A percentile compares a stretch with the other conserved stretches of the same genome.
phyloP scores from a whole-genome alignment of 495 filamentous ascomycete genomes.

The Daldinia childiae region DNA sequence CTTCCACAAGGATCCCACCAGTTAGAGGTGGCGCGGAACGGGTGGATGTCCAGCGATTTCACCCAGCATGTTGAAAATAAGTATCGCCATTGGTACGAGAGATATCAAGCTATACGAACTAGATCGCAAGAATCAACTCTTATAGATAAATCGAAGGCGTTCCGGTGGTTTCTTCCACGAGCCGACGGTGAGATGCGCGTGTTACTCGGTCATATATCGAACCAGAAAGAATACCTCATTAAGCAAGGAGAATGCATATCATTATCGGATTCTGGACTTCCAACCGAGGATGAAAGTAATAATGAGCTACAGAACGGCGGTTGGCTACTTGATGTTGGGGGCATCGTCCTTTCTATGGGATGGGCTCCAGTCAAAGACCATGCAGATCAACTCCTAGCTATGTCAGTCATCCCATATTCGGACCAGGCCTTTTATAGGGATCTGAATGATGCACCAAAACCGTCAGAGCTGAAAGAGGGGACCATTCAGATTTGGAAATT shows the following conservation, averaged over 20 bases:
- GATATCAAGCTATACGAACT: conserved; percentile 29
- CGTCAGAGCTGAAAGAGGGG: conserved; percentile 41
- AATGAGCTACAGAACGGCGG: conserved; percentile 42
- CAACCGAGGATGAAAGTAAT: conserved; percentile 30
- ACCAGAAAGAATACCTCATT: conserved; percentile 50
- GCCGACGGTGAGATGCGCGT: conserved; percentile 47
- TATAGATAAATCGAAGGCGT: conserved; percentile 37
- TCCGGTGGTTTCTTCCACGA: conserved; percentile 44
- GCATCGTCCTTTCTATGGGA: conserved; percentile 54
- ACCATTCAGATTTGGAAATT: conserved; percentile 58
- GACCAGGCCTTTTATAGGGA: conserved; percentile 50
- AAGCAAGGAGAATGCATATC: conserved; percentile 44
- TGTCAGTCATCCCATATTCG: conserved; percentile 55
- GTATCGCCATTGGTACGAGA: conserved; percentile 47
- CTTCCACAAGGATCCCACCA: conserved; percentile 35
- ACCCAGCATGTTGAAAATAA: conserved; percentile 41
- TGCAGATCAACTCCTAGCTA: conserved; percentile 53
- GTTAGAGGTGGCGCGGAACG: conserved; percentile 48
- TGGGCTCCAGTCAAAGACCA: conserved; percentile 53
- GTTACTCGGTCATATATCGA: conserved; percentile 50
- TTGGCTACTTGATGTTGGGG: conserved; percentile 58
- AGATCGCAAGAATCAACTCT: conserved; percentile 36
- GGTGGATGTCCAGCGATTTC: conserved; percentile 52
- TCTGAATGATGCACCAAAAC: conserved; percentile 32
- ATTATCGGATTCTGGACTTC: conserved; percentile 42